Base-by-base conservation (phyloP, 257 asterid genomes). In the Striga asiatica region DNA sequence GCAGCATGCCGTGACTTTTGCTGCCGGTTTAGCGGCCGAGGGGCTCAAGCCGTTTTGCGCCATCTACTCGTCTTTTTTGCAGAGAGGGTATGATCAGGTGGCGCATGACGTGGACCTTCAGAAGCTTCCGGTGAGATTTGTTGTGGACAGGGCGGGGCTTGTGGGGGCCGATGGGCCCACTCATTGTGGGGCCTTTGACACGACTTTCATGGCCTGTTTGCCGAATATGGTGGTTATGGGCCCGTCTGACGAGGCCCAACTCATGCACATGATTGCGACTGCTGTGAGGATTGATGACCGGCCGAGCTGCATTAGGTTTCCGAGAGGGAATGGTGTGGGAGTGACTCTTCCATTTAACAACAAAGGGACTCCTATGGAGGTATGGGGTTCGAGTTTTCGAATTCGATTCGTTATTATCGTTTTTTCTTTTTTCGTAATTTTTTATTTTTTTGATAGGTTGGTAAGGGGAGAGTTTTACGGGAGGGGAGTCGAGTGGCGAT, bases 1-100 rank as follows among this genome's bases (percentile, higher is more conserved):
- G 64, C 83, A 80, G 29, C 87, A 80, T 29, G 83, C 79, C 0
- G 87, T 80, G 16, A 79, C 83, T 4, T 79, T 79, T 43, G 81
- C 87, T 50, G 83, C 81, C 7, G 87, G 83, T 37, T 38, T 79
- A 38, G 81, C 87, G 28, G 42, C 71, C 2, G 83, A 76, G 61
- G 86, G 83, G 2, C 72, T 79, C 62, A 76, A 79, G 23, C 49
- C 49, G 7, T 42, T 42, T 12, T 42, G 49, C 49, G 3, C 23
- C 4, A 42, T 42, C 10, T 42, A 42, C 49, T 42, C 49, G 12
- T 42, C 49, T 0, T 42, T 42, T 17, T 12, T 42, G 0, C 49
- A 42, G 12, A 42, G 49, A 8, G 49, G 49, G 6, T 42, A 42
- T 6, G 49, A 42, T 42, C 49, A 42, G 24, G 50, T 38, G 37